phyloP scores from a whole-genome alignment of 257 asterid genomes.

The Solanum medicagineum region DNA sequence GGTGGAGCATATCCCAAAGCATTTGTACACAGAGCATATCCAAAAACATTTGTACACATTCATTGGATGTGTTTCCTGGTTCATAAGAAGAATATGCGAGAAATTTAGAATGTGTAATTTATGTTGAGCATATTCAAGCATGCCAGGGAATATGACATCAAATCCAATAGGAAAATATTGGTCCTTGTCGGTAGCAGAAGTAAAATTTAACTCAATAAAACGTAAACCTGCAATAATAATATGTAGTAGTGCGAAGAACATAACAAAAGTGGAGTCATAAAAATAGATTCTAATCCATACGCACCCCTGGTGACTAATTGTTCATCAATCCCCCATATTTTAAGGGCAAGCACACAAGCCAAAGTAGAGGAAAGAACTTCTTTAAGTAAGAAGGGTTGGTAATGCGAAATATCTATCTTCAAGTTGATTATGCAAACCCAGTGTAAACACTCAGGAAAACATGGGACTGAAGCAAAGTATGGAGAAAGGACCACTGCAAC shows the following conservation, averaged over 20 bases:
- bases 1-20: too few species aligned
- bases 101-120: too few species aligned
- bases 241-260: neutral
- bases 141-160: constrained; percentile 61
- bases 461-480: constrained; percentile 39
- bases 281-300: neutral
- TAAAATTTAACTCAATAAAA: constrained; percentile 50
- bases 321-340: constrained; percentile 66
- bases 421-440: constrained; percentile 75
- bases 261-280: neutral
- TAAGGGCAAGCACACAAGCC: constrained; percentile 82
- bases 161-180: constrained; percentile 70
- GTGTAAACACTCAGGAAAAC: constrained; percentile 55
- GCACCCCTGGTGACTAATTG: constrained; percentile 52
- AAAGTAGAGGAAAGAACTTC: constrained; percentile 72
- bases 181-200: constrained; percentile 25
- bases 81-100: too few species aligned
- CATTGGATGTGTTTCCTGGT: too few species aligned
- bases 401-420: constrained; percentile 78
- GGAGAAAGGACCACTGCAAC: constrained; percentile 96
- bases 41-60: too few species aligned
- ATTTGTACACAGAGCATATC: too few species aligned
- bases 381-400: constrained; percentile 38
- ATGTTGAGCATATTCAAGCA: constrained; percentile 65
- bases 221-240: constrained; percentile 33